Percentiles rank a stretch among this genome's conserved stretches.
These are phyloP conservation scores for Perkinsus marinus DNA, from an alignment of 169 alveolate genomes.

Conservation along the genomic window DNA sequence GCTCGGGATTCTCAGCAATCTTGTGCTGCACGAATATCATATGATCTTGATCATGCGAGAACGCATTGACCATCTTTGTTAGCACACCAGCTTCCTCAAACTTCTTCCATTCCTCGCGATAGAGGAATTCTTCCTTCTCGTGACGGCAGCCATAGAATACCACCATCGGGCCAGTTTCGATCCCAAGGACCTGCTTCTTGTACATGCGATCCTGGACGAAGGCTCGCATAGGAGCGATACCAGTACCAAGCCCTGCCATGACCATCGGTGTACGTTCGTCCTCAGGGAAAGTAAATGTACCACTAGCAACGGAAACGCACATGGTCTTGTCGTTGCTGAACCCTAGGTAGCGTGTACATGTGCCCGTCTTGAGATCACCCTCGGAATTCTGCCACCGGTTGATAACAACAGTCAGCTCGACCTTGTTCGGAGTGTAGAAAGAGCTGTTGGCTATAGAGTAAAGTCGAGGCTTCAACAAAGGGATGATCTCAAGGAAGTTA, in stretches of 20 bases:
- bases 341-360: not conserved
- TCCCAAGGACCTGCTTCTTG: slow-evolving; percentile 10
- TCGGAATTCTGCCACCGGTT: not conserved
- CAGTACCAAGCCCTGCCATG: slow-evolving; percentile 52
- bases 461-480: slow-evolving; percentile 20
- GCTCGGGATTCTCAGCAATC: slow-evolving; percentile 14
- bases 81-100: slow-evolving; percentile 29
- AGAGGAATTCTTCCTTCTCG: slow-evolving; percentile 36
- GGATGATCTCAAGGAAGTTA: slow-evolving; percentile 22
- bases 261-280: slow-evolving; percentile 34
- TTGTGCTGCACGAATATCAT: slow-evolving; percentile 44
- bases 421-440: not conserved
- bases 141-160: slow-evolving; percentile 42
- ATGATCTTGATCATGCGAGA: slow-evolving; percentile 43
- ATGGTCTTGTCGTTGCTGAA: not conserved
- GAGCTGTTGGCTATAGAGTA: slow-evolving; percentile 24
- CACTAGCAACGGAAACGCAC: not conserved
- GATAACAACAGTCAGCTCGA: not conserved
- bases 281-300: slow-evolving; percentile 35
- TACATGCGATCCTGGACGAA: slow-evolving; percentile 36
- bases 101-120: slow-evolving; percentile 36
- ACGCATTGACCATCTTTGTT: slow-evolving; percentile 35
- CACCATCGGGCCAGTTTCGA: slow-evolving; percentile 32
- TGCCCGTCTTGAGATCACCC: not conserved
- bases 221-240: slow-evolving; percentile 49